Base-by-base conservation (phyloP, 768 basidiomycete genomes). In the Hypholoma sublateritium region DNA sequence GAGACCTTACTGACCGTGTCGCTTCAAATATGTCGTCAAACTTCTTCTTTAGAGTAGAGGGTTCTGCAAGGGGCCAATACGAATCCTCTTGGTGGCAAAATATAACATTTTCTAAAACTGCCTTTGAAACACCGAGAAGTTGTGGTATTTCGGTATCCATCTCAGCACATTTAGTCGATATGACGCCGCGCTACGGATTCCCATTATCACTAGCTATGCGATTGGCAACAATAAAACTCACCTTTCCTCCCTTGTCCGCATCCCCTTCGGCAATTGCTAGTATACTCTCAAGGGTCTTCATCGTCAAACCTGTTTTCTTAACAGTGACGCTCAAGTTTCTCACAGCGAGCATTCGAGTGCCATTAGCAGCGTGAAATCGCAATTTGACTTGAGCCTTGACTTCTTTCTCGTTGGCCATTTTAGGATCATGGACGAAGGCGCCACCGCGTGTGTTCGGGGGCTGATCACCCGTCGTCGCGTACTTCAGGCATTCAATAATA, bases 1-100 rank as follows among this genome's bases (percentile, higher is more conserved):
- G 5, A 7, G 24, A 12, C n/a, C 35, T 34, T 41, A 67, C 77
- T 32, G 50, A 91, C 94, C 90, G 89, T 17, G 95, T 98, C 3
- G 97, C 97, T 72, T 99, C 97, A 65, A 99, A 98, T 55, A 99
- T 99, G 65, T 99, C 97, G 65, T 99, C 97, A 59, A 99, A 99
- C 70, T 98, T 98, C 81, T 98, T 98, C 80, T 99, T 99, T 36
- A 99, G 74, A 0, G 86, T 82, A 11, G 91, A 76, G 2, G 96
- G 91, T 64, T 98, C 97, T 0, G 95, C 81, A 21, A 99, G 80
- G 0, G 97, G 97, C 97, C 97, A 99, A 65, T 93, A 98, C 0
- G 94, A 95, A 52, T 99, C 97, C 66, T 99, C 97, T 72, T 99
- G 97, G 71, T 99, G 97, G 71, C 97, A 99, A 67, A 99, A 99